Base-by-base conservation (phyloP, 2,329 filamentous ascomycete genomes). In the Tolypocladium cylindrosporum region DNA sequence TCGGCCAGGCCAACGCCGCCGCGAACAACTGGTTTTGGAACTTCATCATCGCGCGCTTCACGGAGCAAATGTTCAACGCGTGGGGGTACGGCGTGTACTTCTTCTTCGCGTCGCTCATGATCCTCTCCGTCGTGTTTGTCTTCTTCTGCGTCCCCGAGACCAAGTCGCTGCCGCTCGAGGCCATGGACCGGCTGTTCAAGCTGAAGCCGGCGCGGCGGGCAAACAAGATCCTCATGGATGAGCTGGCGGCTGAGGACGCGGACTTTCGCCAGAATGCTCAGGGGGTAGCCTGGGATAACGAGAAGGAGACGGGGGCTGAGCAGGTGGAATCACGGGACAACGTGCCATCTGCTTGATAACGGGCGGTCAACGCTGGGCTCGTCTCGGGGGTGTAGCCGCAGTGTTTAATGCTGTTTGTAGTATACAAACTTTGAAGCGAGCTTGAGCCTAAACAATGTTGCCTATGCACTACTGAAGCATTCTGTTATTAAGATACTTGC, bases 11-110 rank as follows among this genome's bases (percentile, higher is more conserved):
- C 11, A 87, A 80, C 42, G 88, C 88, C 0, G 83, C 87, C 0
- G 83, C 83, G 3, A 87, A 82, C 71, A 89, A 90, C 71, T 90
- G 87, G 87, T 79, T 87, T 65, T 87, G 76, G 76, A 89, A 89
- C 70, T 89, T 89, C 68, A 77, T 89, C 67, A 81, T 89, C 62
- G 79, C 79, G 0, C 78, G 85, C 13, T 89, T 87, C 74, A 89
- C 84, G 0, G 84, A 80, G 34, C 81, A 86, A 62, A 88, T 88
- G 83, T 81, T 85, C 62, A 67, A 74, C 27, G 70, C 74, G 10
- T 80, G 82, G 76, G 73, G 74, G n/a, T 87, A 81, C 63, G 86
- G 84, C 31, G 84, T 87, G 0, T 88, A 86, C 70, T 82, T 88
- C 64, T 87, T 89, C 76, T 89, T 89, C 62, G 85, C 83, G 1